Base-by-base conservation (phyloP, 2,329 filamentous ascomycete species). In the Ophiostoma ips region DNA sequence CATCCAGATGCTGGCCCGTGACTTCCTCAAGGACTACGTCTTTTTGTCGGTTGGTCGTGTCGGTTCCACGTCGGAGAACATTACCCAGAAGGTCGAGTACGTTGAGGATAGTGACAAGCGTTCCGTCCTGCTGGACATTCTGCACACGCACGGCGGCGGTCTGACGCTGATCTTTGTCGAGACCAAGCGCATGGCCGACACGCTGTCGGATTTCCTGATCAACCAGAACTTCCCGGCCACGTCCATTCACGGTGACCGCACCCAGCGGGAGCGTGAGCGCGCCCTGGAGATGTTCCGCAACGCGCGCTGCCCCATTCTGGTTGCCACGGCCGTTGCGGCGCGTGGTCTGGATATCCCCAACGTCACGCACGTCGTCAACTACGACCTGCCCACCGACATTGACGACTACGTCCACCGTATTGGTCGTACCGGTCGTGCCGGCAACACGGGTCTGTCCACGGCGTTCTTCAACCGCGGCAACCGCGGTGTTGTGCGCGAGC, bases 391-490 rank as follows among this genome's bases (percentile, higher is more conserved):
- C 46, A 95, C 89, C 49, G 90, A 95, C 63, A 94, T 95, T 63
- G 90, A 96, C 62, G 90, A 95, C 70, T 96, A 96, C 59, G 90
- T 96, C 51, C 90, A 96, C 70, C 87, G 92, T 67, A 98, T 98
- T 63, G 92, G 92, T 83, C 92, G 92, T 90, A 98, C 92, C 57
- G 92, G 92, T 65, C 92, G 92, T 87, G 92, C 92, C 58, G 92
- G 92, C 68, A 98, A 98, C 76, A 96, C 90, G 61, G 92, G 92
- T 83, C 83, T 95, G 59, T 87, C 92, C 6, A 98, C 92, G 60
- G 92, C 92, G 51, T 98, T 98, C 78, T 96, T 98, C 83, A 98
- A 98, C 79, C 90, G 92, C 64, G 90, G 90, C 63, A 98, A 98
- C 77, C 87, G 92, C 62, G 92, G 92, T 70, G 87, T 98, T 59